A percentile compares a stretch with the other conserved stretches of the same genome.
phyloP scores from a whole-genome alignment of 2,329 filamentous ascomycete genomes.

The Alternaria triticina region DNA sequence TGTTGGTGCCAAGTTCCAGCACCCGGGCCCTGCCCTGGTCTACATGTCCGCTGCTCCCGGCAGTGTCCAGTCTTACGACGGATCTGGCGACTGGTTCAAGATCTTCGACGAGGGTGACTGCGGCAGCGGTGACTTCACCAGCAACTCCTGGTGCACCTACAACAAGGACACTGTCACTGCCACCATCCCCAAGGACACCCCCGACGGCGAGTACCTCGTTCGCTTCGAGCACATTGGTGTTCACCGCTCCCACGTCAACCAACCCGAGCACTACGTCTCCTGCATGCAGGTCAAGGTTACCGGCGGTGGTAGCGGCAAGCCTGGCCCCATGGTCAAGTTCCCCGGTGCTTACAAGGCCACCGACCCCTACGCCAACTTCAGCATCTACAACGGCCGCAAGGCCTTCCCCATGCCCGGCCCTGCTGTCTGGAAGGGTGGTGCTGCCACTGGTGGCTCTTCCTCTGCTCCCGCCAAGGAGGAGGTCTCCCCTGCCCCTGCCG shows the following conservation, averaged over 20 bases:
- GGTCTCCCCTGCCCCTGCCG: not conserved
- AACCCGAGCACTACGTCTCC: conserved; percentile 52
- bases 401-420: conserved; percentile 23
- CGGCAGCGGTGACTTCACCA: conserved; percentile 23
- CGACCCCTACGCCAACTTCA: conserved; percentile 35
- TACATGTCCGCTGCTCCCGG: conserved; percentile 39
- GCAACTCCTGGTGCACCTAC: conserved; percentile 33
- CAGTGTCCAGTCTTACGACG: conserved; percentile 25
- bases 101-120: conserved; percentile 33
- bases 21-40: conserved; percentile 32
- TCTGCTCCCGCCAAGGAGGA: conserved; percentile 15
- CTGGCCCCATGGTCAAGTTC: conserved; percentile 41
- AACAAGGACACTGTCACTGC: conserved; percentile 31
- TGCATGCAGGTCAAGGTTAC: conserved; percentile 54
- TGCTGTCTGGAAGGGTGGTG: conserved; percentile 20
- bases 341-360: conserved; percentile 42
- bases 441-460: conserved; percentile 4
- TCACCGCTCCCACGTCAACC: conserved; percentile 32
- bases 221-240: conserved; percentile 53
- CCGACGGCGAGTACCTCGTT: conserved; percentile 53
- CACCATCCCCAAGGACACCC: conserved; percentile 48
- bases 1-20: conserved; percentile 29
- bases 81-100: conserved; percentile 42
- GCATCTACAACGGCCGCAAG: conserved; percentile 33
- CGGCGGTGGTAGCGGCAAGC: conserved; percentile 40